Evolutionary conservation across 371 early-diverging fungal genomes (phyloP), one percentile per base, ranked within the genome.

Genomic region (Mucor sp.): DNA sequence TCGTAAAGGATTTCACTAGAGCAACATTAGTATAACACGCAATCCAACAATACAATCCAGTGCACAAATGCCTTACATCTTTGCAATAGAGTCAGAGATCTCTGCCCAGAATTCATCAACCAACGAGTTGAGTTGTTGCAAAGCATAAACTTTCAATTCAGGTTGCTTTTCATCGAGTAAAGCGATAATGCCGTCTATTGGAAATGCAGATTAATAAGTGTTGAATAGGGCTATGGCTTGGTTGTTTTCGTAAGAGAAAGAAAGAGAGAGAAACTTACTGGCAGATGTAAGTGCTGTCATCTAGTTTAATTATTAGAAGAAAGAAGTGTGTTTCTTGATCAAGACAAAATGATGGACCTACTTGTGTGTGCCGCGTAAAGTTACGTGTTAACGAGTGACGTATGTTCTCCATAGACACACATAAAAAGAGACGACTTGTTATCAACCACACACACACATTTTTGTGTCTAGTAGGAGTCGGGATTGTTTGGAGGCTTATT

Each of bases 51-150:
- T n/a, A n/a, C n/a, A n/a, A n/a, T n/a, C 9, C 27, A 23, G 2
- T 6, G 1, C 2, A n/a, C 1, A 12, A 35, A 35, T 12, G 4
- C 53, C 41, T 67, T 87, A 95, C 94, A 98, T 97, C 80, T 95
- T 95, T 7, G 96, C 87, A 58, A 98, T 89, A 11, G 93, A 87
- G 74, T 99, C 99, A 32, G 98, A 88, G 65, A 98, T 95, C 76
- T 98, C 99, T 17, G 97, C 92, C 99, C 99, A 99, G 78, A 97
- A 97, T 69, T 91, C 90, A 83, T 96, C 94, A 57, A 97, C 94
- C 63, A 96, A 79, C 14, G 77, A 76, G 75, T 97, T 89, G 41
- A 99, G 90, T 83, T 93, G 89, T 67, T 94, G 77, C 48, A 99
- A 88, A 47, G 98, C 97, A 79, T 95, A 95, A 56, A 90, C 87